Evolutionary conservation across 2,329 filamentous ascomycete genomes (phyloP).

Genomic region (Ophiostoma perfectum): DNA sequence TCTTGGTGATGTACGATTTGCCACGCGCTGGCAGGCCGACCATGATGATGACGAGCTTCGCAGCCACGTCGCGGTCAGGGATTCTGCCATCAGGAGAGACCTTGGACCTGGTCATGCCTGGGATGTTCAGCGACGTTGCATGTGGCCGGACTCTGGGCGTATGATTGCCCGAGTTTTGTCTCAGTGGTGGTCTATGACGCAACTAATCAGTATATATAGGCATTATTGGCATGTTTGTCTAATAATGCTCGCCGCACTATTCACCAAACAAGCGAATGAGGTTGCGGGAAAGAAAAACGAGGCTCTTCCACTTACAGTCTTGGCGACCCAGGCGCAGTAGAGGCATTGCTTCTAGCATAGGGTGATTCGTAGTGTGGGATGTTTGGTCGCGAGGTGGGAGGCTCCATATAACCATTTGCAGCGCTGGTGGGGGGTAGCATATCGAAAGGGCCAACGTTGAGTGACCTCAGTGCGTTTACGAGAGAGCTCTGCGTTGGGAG

Average conservation of each 20-base stretch:
- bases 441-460: constrained; percentile 25
- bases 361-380: constrained; percentile 46
- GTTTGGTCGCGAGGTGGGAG: constrained; percentile 32
- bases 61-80: constrained; percentile 85
- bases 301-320: constrained; percentile 47
- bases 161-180: constrained; percentile 68
- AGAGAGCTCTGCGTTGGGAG: constrained; percentile 17
- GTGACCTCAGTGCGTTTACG: constrained; percentile 34
- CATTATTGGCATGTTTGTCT: constrained; percentile 17
- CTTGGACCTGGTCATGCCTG: constrained; percentile 89
- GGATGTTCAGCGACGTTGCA: constrained; percentile 93
- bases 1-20: constrained; percentile 99
- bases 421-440: constrained; percentile 5
- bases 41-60: constrained; percentile 98
- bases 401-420: constrained; percentile 21
- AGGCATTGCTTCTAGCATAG: constrained; percentile 52
- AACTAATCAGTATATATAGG: constrained; percentile 4
- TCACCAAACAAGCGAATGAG: not conserved
- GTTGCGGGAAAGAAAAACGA: not conserved
- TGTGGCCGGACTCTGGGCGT: constrained; percentile 75
- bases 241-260: not conserved
- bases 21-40: constrained; percentile 90
- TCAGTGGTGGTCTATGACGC: constrained; percentile 54
- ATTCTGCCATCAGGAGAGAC: constrained; percentile 95
- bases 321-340: constrained; percentile 54